Percentiles rank a stretch among this genome's conserved stretches.
phyloP scores from a whole-genome alignment of 495 filamentous ascomycete species.

The Neurospora sp. region DNA sequence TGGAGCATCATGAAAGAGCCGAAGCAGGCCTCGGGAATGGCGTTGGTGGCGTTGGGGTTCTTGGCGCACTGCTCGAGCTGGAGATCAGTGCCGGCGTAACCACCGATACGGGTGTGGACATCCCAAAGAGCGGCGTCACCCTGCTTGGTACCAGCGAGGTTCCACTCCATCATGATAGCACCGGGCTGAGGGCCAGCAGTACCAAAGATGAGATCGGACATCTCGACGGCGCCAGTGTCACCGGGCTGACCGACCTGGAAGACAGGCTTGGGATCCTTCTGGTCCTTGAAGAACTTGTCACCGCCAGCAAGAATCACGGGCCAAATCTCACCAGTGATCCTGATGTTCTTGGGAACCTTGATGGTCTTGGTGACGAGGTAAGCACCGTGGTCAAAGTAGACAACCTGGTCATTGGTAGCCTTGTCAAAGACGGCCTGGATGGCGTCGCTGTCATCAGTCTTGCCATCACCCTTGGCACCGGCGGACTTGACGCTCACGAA shows the following conservation, averaged over 20 bases:
- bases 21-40: constrained; percentile 48
- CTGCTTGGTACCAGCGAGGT: constrained; percentile 55
- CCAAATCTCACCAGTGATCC: constrained; percentile 86
- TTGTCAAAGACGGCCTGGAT: constrained; percentile 65
- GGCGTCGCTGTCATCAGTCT: constrained; percentile 55
- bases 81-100: constrained; percentile 68
- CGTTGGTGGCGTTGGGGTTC: constrained; percentile 49
- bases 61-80: constrained; percentile 69
- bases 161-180: constrained; percentile 88
- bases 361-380: constrained; percentile 81
- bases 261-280: constrained; percentile 57
- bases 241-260: constrained; percentile 73
- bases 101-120: constrained; percentile 79
- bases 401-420: constrained; percentile 49
- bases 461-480: constrained; percentile 73
- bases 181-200: constrained; percentile 73
- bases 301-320: constrained; percentile 80
- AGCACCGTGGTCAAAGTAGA: constrained; percentile 88
- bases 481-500: constrained; percentile 67
- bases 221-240: constrained; percentile 69
- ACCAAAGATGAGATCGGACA: constrained; percentile 72
- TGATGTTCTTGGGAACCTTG: constrained; percentile 67
- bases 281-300: constrained; percentile 52
- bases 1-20: constrained; percentile 79
- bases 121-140: constrained; percentile 83